These are phyloP conservation scores for Colletotrichum sojae DNA, from an alignment of 2,329 filamentous ascomycete species.

Conservation along the genomic window DNA sequence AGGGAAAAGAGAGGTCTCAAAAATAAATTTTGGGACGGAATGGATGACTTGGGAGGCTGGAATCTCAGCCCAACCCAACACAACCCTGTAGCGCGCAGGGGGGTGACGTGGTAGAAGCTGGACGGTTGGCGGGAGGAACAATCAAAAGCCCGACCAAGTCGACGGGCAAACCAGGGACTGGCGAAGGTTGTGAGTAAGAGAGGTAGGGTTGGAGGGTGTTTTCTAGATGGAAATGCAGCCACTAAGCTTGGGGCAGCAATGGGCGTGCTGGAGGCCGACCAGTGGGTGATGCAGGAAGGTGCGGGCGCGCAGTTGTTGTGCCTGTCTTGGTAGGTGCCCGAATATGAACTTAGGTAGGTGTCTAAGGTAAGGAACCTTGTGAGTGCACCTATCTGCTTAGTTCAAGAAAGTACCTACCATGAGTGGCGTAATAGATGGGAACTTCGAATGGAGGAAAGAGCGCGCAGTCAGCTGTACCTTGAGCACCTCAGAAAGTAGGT, in stretches of 20 bases:
- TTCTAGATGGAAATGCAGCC: not conserved
- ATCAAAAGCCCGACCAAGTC: too few relatives aligned
- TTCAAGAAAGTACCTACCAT: too few relatives aligned
- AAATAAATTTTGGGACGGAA: conserved; percentile 41
- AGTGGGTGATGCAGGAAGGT: conserved; percentile 18
- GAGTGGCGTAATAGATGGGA: too few relatives aligned
- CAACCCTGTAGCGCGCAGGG: conserved; percentile 38
- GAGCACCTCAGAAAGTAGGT: too few relatives aligned
- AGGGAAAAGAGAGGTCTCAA: conserved; percentile 14
- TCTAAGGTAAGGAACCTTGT: too few relatives aligned
- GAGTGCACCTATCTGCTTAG: too few relatives aligned
- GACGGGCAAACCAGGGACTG: too few relatives aligned
- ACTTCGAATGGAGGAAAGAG: too few relatives aligned
- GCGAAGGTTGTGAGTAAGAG: too few relatives aligned
- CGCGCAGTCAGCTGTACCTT: too few relatives aligned
- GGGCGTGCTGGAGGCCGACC: conserved; percentile 11
- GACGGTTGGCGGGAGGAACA: too few relatives aligned
- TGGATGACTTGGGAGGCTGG: conserved; percentile 40
- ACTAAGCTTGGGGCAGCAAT: conserved; percentile 15
- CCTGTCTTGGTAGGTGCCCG: not conserved
- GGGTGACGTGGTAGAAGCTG: conserved; percentile 33
- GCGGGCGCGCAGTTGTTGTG: not conserved
- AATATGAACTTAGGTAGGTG: not conserved
- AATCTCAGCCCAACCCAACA: conserved; percentile 37
- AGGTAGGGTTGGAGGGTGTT: not conserved